phyloP scores from a whole-genome alignment of 139 green algal species.

The Chlamydomonas sp. region DNA sequence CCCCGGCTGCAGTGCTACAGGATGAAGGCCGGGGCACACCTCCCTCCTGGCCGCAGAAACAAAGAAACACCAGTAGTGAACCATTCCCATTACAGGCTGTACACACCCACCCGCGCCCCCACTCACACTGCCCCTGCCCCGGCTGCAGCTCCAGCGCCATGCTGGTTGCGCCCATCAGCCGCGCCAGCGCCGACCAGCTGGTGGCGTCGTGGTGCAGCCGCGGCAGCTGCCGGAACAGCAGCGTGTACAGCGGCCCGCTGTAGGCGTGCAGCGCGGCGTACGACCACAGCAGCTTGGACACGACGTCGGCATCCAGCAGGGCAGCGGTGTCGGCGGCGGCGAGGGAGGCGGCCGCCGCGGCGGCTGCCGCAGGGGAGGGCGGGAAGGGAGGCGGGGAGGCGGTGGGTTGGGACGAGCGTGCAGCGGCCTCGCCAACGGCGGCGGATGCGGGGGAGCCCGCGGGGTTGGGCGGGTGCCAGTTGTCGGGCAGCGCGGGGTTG shows the following conservation, averaged over 20 bases:
- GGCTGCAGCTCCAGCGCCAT: slow-evolving; percentile 24
- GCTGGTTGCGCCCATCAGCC: slow-evolving; percentile 6
- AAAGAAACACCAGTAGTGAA: background rate
- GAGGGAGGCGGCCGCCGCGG: background rate
- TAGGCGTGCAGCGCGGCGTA: slow-evolving; percentile 24
- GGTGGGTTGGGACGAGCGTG: background rate
- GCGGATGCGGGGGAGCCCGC: background rate
- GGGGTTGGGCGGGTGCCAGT: background rate
- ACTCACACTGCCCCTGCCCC: slow-evolving; percentile 1
- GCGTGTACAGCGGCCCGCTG: slow-evolving; percentile 18
- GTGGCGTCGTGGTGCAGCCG: background rate
- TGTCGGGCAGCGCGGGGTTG: slow-evolving; percentile 17
- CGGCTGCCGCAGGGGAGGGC: background rate
- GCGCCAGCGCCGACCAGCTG: slow-evolving; percentile 27
- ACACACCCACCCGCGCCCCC: background rate
- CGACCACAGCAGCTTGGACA: slow-evolving; percentile 30
- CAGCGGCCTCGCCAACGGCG: background rate
- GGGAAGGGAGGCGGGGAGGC: background rate
- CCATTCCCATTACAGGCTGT: background rate
- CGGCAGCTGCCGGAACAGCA: slow-evolving; percentile 38
- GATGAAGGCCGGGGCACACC: too few species aligned
- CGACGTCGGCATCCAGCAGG: slow-evolving; percentile 14
- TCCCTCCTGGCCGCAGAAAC: too few species aligned
- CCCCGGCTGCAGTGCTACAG: too few species aligned
- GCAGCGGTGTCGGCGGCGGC: background rate